phyloP scores from a whole-genome alignment of 108 stramenopile genomes.

The Nitzschia sp. region DNA sequence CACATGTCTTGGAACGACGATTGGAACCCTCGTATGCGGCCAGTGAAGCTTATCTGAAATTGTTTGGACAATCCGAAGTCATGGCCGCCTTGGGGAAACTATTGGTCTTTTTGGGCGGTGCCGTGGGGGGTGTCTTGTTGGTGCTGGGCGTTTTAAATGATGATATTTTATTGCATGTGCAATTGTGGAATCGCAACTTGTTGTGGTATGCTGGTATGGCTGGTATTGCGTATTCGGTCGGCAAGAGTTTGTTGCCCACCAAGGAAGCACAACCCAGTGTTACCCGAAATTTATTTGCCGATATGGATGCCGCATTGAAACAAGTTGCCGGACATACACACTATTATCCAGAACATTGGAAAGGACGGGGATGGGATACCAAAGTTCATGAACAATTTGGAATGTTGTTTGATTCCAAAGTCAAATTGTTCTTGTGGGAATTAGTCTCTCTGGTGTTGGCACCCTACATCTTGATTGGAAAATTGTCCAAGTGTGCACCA shows the following conservation, averaged over 20 bases:
- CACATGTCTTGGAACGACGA: constrained; percentile 87
- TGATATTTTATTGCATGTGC: constrained; percentile 91
- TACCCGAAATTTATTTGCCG: constrained; percentile 57
- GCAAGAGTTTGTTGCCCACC: constrained; percentile 74
- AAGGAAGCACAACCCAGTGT: constrained; percentile 53
- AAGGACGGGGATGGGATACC: constrained; percentile 65
- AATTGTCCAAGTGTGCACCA: constrained; percentile 83
- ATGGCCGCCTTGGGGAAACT: constrained; percentile 73
- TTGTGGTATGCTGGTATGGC: constrained; percentile 90
- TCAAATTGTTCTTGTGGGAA: constrained; percentile 74
- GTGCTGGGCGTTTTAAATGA: constrained; percentile 89
- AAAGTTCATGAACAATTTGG: constrained; percentile 67
- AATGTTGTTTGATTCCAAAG: constrained; percentile 87
- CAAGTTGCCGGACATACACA: constrained; percentile 86
- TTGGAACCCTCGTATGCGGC: constrained; percentile 83
- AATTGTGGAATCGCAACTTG: constrained; percentile 90
- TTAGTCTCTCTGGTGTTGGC: constrained; percentile 82
- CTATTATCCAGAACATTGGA: constrained; percentile 89
- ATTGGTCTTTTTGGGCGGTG: constrained; percentile 91
- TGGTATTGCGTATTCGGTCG: constrained; percentile 80
- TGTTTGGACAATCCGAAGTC: constrained; percentile 84
- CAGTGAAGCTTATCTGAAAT: constrained; percentile 81
- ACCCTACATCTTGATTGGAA: constrained; percentile 88
- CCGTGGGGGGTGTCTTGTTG: constrained; percentile 89
- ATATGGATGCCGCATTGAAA: constrained; percentile 72